These are phyloP conservation scores for Rhizopogon sp. DNA, from an alignment of 768 basidiomycete genomes.

Conservation along the genomic window DNA sequence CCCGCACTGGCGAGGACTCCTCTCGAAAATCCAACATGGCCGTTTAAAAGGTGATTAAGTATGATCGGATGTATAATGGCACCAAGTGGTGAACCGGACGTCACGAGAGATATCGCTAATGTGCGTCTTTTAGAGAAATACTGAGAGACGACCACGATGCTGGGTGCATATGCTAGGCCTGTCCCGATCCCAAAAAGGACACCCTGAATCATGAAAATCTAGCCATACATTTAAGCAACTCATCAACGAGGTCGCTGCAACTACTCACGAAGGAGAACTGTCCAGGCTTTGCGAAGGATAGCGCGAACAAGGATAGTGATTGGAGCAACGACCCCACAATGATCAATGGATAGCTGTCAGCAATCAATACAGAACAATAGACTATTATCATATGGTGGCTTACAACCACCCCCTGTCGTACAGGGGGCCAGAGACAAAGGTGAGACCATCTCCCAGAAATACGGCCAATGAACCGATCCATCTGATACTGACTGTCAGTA, in stretches of 20 bases:
- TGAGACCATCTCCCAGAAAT: constrained; percentile 29
- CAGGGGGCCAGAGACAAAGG: constrained; percentile 23
- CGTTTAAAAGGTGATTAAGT: constrained; percentile 43
- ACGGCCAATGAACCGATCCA: constrained; percentile 41
- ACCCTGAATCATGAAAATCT: constrained; percentile 43
- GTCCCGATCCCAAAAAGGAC: constrained; percentile 34
- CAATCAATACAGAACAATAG: constrained; percentile 14
- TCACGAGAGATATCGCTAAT: constrained; percentile 38
- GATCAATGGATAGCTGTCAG: background rate
- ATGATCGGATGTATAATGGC: constrained; percentile 55
- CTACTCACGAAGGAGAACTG: constrained; percentile 20
- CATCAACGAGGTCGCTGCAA: background rate
- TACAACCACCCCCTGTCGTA: constrained; percentile 30
- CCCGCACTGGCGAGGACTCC: constrained; percentile 35
- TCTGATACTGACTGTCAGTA: constrained; percentile 21
- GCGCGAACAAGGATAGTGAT: constrained; percentile 20
- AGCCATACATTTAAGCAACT: background rate
- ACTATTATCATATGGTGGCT: background rate
- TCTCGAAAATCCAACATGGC: constrained; percentile 38
- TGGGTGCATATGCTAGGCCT: constrained; percentile 41
- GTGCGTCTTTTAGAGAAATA: constrained; percentile 37
- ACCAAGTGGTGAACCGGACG: constrained; percentile 48
- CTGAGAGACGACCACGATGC: constrained; percentile 36
- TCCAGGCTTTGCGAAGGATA: constrained; percentile 18
- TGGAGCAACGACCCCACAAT: constrained; percentile 11